Percentiles rank a stretch among this genome's conserved stretches.
phyloP scores from a whole-genome alignment of 1,284 basidiomycete genomes.

The Marasmius fiardii region DNA sequence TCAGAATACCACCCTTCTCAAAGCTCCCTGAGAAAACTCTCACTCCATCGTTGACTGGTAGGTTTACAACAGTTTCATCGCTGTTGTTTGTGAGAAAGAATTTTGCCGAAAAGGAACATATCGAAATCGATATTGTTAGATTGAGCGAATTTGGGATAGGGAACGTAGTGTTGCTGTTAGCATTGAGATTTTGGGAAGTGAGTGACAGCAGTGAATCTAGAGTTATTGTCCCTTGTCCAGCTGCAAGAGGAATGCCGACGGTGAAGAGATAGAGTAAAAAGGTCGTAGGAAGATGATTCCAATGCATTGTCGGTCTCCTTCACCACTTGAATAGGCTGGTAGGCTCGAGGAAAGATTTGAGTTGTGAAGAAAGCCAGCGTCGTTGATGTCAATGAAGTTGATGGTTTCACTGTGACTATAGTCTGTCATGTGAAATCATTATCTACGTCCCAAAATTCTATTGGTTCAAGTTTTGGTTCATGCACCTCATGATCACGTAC shows the following conservation, averaged over 20 bases:
- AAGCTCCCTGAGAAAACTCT: slow-evolving; percentile 55
- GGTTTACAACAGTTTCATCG: slow-evolving; percentile 42
- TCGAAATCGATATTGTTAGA: slow-evolving; percentile 55
- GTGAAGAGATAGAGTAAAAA: slow-evolving; percentile 20
- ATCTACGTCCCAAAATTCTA: too few species aligned
- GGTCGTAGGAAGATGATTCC: not conserved
- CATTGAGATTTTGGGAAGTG: slow-evolving; percentile 17
- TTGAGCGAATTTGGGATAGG: slow-evolving; percentile 36
- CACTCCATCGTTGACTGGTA: slow-evolving; percentile 46
- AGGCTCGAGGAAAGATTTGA: too few species aligned
- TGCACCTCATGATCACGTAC: too few species aligned
- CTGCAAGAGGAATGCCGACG: slow-evolving; percentile 21
- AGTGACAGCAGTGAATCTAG: slow-evolving; percentile 33
- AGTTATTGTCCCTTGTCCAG: slow-evolving; percentile 33
- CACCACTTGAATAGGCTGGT: too few species aligned
- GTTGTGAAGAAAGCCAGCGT: too few species aligned
- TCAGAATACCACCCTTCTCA: slow-evolving; percentile 43
- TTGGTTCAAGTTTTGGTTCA: too few species aligned
- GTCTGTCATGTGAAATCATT: too few species aligned
- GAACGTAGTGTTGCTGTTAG: slow-evolving; percentile 31
- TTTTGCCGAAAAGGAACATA: slow-evolving; percentile 45
- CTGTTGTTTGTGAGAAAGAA: slow-evolving; percentile 59
- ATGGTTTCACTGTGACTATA: too few species aligned
- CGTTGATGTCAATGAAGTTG: too few species aligned
- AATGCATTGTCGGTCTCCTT: too few species aligned